A percentile compares a stretch with the other conserved stretches of the same genome.
phyloP scores from a whole-genome alignment of 331 rosid species.

The Erythrophleum ivorense region DNA sequence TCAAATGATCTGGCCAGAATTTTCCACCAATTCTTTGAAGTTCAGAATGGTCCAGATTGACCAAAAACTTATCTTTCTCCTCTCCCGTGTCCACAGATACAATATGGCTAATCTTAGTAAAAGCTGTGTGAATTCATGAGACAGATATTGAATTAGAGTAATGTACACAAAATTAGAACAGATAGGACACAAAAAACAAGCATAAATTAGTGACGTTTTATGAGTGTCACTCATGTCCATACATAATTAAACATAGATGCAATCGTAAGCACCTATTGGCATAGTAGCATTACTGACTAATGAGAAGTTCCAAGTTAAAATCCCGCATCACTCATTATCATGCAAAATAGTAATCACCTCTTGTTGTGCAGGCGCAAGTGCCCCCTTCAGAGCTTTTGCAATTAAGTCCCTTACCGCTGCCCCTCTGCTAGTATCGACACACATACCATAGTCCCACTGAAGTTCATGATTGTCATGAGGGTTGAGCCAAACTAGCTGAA shows the following conservation, averaged over 20 bases:
- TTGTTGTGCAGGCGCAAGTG: conserved; percentile 85
- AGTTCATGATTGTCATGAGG: conserved; percentile 85
- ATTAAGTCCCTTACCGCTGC: conserved; percentile 91
- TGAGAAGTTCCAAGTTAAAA: neutral
- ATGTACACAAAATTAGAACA: neutral
- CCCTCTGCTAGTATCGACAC: conserved; percentile 92
- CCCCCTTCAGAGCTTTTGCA: conserved; percentile 90
- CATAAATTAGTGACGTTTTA: neutral
- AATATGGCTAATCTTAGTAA: neutral
- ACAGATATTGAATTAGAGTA: neutral
- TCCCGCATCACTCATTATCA: neutral
- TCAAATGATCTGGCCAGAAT: conserved; percentile 2
- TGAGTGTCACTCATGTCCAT: neutral
- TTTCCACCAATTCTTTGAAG: neutral
- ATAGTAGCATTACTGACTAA: neutral
- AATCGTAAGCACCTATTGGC: neutral
- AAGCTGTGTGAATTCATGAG: neutral
- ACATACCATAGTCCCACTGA: conserved; percentile 94
- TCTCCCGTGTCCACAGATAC: neutral
- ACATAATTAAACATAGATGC: neutral
- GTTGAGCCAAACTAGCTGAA: conserved; percentile 97
- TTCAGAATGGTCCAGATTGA: neutral
- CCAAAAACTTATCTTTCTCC: neutral
- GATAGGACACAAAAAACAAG: neutral
- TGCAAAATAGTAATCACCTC: conserved; percentile 61